Evolutionary conservation across 768 basidiomycete species (phyloP), one percentile per base, ranked within the genome.

Genomic region (Boletus fagicola): DNA sequence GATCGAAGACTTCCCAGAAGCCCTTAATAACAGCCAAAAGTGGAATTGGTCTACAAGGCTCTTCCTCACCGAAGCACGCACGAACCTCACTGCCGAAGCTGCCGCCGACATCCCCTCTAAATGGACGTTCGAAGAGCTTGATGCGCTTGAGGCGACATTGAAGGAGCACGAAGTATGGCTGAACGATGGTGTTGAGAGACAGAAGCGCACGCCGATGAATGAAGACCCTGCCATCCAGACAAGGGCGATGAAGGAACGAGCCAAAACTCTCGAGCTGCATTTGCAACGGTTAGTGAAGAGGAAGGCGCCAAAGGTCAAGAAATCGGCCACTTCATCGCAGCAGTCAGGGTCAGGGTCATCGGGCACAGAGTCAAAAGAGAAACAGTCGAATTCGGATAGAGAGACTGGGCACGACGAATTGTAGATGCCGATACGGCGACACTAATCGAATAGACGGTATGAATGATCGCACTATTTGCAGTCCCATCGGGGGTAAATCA

Each of bases 161-260:
- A 83, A 82, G 66, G 90, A 90, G 50, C 87, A 92, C 64, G 91
- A 92, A 72, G 61, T 74, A 28, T 99, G 97, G 97, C 76, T 98
- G 60, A 78, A 85, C 62, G 86, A 83, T 54, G 82, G 83, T 73
- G 87, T 94, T 15, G 87, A 90, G 76, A 86, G 84, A 74, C 95
- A 97, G 76, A 90, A 88, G 75, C 72, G 67, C 53, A 81, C 88
- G 49, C 81, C 86, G 72, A 73, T 79, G 68, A 83, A 90, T 64
- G 85, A 92, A 68, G 86, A 97, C 67, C 93, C 94, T 3, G 88
- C 88, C n/a, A 83, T 98, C 33, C 81, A 86, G 73, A 89, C 88
- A 49, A 82, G 76, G 63, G 94, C 98, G 74, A 86, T 98, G 84
- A 88, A 87, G 75, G 85, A 85, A 54, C 80, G 88, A 54, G 89